Evolutionary conservation across 345 rosid genomes (phyloP).

Genomic region (Euphorbia peplus): DNA sequence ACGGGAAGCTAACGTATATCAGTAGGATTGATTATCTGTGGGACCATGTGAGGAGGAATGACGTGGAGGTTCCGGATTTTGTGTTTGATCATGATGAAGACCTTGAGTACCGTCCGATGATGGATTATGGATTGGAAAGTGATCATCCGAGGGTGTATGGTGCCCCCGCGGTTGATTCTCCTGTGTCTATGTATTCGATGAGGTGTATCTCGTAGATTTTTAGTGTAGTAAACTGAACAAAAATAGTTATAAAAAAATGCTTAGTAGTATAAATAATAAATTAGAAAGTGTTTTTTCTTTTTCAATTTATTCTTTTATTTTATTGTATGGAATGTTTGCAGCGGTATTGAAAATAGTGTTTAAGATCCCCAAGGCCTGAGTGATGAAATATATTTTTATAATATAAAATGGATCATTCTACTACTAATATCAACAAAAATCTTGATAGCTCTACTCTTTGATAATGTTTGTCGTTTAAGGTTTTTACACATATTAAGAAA

Average conservation of each 20-base stretch:
- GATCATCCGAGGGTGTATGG: slow-evolving; percentile 44
- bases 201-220: slow-evolving; percentile 36
- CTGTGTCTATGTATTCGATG: slow-evolving; percentile 42
- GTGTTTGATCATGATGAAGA: slow-evolving; percentile 53
- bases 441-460: too few relatives aligned
- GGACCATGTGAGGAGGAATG: slow-evolving; percentile 57
- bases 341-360: too few relatives aligned
- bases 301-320: too few relatives aligned
- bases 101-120: slow-evolving; percentile 43
- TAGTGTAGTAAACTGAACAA: not conserved
- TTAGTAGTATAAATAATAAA: too few relatives aligned
- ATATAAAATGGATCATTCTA: too few relatives aligned
- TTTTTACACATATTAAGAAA: too few relatives aligned
- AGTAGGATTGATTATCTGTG: slow-evolving; percentile 53
- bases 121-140: slow-evolving; percentile 61
- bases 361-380: too few relatives aligned
- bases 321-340: too few relatives aligned
- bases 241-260: not conserved
- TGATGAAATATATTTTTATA: too few relatives aligned
- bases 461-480: too few relatives aligned
- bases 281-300: too few relatives aligned
- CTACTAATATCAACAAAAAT: too few relatives aligned
- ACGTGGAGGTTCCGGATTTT: slow-evolving; percentile 54
- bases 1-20: slow-evolving; percentile 48
- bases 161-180: slow-evolving; percentile 29